A percentile compares a stretch with the other conserved stretches of the same genome.
Conservation (phyloP, 108 stramenopile genomes). For the Discostella stelligeroides region DNA sequence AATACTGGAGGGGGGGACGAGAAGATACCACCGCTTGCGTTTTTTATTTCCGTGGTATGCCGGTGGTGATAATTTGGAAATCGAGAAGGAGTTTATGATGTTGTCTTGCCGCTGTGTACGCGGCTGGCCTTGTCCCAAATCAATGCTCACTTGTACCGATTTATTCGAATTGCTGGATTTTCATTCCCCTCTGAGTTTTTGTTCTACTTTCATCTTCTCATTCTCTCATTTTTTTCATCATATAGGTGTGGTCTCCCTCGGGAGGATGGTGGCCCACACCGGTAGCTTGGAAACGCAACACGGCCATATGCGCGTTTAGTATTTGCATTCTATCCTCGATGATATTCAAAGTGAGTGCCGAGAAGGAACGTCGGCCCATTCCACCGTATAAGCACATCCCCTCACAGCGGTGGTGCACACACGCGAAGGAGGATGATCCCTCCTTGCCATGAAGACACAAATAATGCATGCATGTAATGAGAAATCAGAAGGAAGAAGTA, state of each 20-base stretch:
- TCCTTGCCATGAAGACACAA: constrained; percentile 38
- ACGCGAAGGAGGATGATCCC: constrained; percentile 60
- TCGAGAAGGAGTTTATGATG: no score
- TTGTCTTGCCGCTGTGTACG: no score
- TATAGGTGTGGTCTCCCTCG: constrained; percentile 83
- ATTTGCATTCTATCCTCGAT: constrained; percentile 45
- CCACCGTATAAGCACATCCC: constrained; percentile 56
- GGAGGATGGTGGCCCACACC: constrained; percentile 91
- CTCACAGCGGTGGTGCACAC: constrained; percentile 52
- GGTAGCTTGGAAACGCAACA: constrained; percentile 76
- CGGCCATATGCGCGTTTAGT: constrained; percentile 56
- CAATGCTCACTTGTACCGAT: no score
- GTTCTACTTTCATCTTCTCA: background rate
- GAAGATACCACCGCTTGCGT: no score
- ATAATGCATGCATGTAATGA: background rate
- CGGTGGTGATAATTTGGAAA: no score
- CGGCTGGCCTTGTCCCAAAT: no score
- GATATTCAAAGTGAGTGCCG: constrained; percentile 72
- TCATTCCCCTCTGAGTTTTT: background rate
- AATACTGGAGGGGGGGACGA: no score
- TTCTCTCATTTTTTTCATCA: background rate
- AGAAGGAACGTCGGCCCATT: constrained; percentile 76
- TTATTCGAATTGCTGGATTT: background rate
- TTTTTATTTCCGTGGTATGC: no score
- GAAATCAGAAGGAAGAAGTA: no score